Percentiles rank a stretch among this genome's conserved stretches.
Conservation (phyloP, 176 grass and related monocot species). For the Pontederia crassipes region DNA sequence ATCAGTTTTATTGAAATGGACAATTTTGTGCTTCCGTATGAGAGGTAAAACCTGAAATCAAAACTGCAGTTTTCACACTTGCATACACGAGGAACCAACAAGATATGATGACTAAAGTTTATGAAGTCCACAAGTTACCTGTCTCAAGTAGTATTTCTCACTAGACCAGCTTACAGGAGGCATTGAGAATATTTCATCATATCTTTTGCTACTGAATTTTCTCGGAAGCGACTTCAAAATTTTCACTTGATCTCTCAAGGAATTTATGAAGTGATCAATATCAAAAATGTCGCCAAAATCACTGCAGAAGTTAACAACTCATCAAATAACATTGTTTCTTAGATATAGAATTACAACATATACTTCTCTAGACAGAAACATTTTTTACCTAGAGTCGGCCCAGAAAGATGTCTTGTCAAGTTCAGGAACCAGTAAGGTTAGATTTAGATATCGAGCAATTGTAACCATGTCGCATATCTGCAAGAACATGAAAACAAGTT, state of each 20-base stretch:
- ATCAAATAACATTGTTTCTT: neutral
- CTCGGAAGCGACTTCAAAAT: conserved; percentile 72
- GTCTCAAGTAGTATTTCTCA: conserved; percentile 88
- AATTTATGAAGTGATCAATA: conserved; percentile 88
- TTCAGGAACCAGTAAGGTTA: conserved; percentile 87
- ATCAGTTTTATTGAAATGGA: conserved; percentile 85
- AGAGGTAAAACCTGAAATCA: conserved; percentile 66
- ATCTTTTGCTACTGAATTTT: conserved; percentile 39
- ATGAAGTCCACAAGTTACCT: conserved; percentile 43
- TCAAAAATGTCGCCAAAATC: conserved; percentile 92
- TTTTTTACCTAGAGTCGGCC: conserved; percentile 84
- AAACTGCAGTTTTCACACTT: neutral
- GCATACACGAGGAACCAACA: neutral
- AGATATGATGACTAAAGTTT: neutral
- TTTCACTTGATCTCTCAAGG: conserved; percentile 87
- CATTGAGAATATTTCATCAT: conserved; percentile 56
- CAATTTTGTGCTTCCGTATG: conserved; percentile 76
- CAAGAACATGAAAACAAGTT: conserved; percentile 17
- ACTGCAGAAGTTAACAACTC: conserved; percentile 31
- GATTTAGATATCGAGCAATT: conserved; percentile 81
- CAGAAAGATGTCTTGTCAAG: conserved; percentile 99
- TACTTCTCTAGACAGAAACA: neutral
- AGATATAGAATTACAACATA: neutral
- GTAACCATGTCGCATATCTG: conserved; percentile 98
- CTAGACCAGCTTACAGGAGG: conserved; percentile 91